Conservation (phyloP, 192 early-diverging fungal genomes). For the Coemansia sp. region DNA sequence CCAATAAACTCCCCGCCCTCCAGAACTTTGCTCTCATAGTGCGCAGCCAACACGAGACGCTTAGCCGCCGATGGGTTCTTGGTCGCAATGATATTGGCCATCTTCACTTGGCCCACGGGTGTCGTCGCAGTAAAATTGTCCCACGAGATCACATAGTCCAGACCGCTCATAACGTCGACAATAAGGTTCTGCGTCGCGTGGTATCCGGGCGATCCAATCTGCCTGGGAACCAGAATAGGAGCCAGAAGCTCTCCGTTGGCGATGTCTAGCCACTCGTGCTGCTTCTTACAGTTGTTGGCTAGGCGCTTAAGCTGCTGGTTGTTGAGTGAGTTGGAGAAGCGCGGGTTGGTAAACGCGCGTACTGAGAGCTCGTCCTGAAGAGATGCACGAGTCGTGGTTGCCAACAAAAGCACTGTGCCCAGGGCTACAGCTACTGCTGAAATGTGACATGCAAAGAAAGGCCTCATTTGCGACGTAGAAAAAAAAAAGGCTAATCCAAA, state of each 20-base stretch:
- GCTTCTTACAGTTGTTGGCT: constrained; percentile 9
- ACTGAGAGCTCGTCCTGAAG: constrained; percentile 13
- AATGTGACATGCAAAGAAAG: background rate
- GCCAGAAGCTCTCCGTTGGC: constrained; percentile 59
- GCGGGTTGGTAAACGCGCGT: constrained; percentile 31
- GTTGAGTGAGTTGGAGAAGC: constrained; percentile 29
- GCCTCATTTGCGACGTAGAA: background rate
- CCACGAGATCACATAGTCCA: constrained; percentile 77
- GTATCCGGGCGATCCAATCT: constrained; percentile 74
- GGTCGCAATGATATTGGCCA: constrained; percentile 90
- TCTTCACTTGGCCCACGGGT: constrained; percentile 69
- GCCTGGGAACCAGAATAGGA: constrained; percentile 76
- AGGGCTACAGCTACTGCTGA: background rate
- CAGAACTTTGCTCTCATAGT: constrained; percentile 90
- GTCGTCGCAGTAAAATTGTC: constrained; percentile 77
- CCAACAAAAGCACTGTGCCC: background rate
- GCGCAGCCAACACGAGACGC: constrained; percentile 84
- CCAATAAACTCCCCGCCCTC: constrained; percentile 69
- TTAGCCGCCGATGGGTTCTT: constrained; percentile 70
- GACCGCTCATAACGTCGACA: constrained; percentile 58
- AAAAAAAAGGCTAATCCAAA: background rate
- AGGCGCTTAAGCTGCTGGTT: constrained; percentile 32
- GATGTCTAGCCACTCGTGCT: constrained; percentile 39
- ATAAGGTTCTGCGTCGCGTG: constrained; percentile 69
- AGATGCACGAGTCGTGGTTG: background rate